Evolutionary conservation across 2,329 filamentous ascomycete genomes (phyloP), one percentile per base, ranked within the genome.

Genomic region (Paracorniculantispora psalliotae): DNA sequence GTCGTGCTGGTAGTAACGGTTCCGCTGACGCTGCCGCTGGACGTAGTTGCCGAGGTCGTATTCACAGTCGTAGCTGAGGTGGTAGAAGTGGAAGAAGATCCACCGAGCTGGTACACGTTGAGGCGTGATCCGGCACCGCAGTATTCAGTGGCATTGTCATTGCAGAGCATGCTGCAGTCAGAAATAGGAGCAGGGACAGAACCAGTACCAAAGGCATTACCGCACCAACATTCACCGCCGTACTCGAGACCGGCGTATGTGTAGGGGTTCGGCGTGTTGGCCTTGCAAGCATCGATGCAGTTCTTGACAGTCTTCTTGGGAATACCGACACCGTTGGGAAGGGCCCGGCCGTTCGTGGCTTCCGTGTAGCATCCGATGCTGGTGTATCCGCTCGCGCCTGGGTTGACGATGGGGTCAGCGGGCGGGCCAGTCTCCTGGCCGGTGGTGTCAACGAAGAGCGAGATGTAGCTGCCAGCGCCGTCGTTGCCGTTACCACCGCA

Each of bases 401-500:
- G 73, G 61, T 79, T 79, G 2, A 73, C 70, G 8, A 64, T 61
- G 0, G 72, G 71, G 1, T 59, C 67, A 2, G 61, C 15, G 1
- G 63, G 53, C 1, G 65, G 64, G 1, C 64, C 52, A 1, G 66
- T 64, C 1, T 59, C 63, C n/a, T 46, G 49, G 8, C 63, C 59
- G 1, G 28, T 46, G 21, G 67, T 63, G 55, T 76, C 72, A 4
- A 75, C 76, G 55, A 81, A 83, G 1, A 83, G 63, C 44, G 77
- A 83, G 57, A 84, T 74, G 67, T 75, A 80, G 7, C 73, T 60
- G 33, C 73, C 72, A 8, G 70, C 71, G 9, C 64, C 67, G 17
- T 65, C 66, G 0, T 33, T 33, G 30, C 74, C 79, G 51, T 82
- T 77, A 2, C 82, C 82, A 51, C 82, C 82, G 47, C 82, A 85